Evolutionary conservation across 352 stramenopile species (phyloP).

Genomic region (Pythium pyrilobum): DNA sequence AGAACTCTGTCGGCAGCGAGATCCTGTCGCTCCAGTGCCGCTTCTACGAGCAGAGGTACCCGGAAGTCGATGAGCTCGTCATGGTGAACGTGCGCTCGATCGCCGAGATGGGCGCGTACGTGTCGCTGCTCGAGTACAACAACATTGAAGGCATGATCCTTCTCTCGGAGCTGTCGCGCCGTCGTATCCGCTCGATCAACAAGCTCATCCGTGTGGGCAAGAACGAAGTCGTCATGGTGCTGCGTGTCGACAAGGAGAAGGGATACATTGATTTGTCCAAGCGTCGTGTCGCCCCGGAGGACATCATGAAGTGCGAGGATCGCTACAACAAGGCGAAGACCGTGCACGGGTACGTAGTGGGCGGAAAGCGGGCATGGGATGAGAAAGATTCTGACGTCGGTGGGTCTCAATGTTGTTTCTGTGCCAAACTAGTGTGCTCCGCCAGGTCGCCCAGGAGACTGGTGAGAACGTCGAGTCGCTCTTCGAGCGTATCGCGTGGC

Average conservation of each 20-base stretch:
- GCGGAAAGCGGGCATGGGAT: slow-evolving; percentile 31
- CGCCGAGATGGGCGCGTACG: slow-evolving; percentile 99
- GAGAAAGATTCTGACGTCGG: slow-evolving; percentile 37
- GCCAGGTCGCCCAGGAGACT: slow-evolving; percentile 82
- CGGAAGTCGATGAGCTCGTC: slow-evolving; percentile 98
- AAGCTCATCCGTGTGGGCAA: slow-evolving; percentile 99
- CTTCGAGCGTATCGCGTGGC: slow-evolving; percentile 95
- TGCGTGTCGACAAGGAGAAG: slow-evolving; percentile 99
- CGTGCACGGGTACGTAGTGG: slow-evolving; percentile 93
- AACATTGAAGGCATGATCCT: slow-evolving; percentile 99
- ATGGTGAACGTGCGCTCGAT: slow-evolving; percentile 95
- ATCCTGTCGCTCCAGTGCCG: slow-evolving; percentile 81
- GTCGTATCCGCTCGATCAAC: slow-evolving; percentile 99
- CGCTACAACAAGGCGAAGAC: slow-evolving; percentile 99
- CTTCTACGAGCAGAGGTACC: slow-evolving; percentile 92
- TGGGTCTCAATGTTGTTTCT: slow-evolving; percentile 13
- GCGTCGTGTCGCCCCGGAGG: slow-evolving; percentile 97
- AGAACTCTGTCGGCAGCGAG: slow-evolving; percentile 47
- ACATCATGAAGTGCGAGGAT: slow-evolving; percentile 99
- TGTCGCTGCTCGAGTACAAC: slow-evolving; percentile 99
- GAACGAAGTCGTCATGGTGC: slow-evolving; percentile 99
- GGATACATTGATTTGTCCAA: slow-evolving; percentile 99
- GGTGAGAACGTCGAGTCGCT: slow-evolving; percentile 71
- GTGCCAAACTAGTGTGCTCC: slow-evolving; percentile 39
- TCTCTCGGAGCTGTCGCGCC: slow-evolving; percentile 97